phyloP scores from a whole-genome alignment of 2,329 filamentous ascomycete species.

The Clathrospora elynae region DNA sequence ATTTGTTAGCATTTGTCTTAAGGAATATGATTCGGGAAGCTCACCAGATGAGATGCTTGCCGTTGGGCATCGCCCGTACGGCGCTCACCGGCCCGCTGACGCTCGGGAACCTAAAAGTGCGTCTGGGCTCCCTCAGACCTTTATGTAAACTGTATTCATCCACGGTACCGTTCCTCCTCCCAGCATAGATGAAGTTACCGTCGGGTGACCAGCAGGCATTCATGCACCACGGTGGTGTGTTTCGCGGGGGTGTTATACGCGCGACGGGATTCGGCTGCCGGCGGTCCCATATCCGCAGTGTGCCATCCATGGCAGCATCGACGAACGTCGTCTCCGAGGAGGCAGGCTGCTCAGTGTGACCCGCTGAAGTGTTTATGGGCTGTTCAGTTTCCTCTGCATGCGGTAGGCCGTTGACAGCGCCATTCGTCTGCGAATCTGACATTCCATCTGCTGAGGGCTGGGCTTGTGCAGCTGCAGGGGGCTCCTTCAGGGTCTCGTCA shows the following conservation, averaged over 20 bases:
- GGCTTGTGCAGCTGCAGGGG: slow-evolving; percentile 18
- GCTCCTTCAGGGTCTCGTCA: slow-evolving; percentile 28
- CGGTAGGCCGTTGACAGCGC: slow-evolving; percentile 55
- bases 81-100: slow-evolving; percentile 90
- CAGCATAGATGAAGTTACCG: slow-evolving; percentile 93
- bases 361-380: slow-evolving; percentile 24
- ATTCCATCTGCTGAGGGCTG: slow-evolving; percentile 28
- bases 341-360: slow-evolving; percentile 49
- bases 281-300: slow-evolving; percentile 90
- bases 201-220: slow-evolving; percentile 95
- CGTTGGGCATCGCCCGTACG: slow-evolving; percentile 88
- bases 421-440: slow-evolving; percentile 22
- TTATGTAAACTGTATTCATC: slow-evolving; percentile 93
- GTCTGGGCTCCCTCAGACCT: slow-evolving; percentile 72
- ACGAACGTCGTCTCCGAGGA: slow-evolving; percentile 81
- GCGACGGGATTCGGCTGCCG: slow-evolving; percentile 78
- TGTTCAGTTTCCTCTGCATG: slow-evolving; percentile 55
- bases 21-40: slow-evolving; percentile 25
- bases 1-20: slow-evolving; percentile 14
- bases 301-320: slow-evolving; percentile 84
- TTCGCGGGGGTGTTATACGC: slow-evolving; percentile 72
- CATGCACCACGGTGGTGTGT: slow-evolving; percentile 95
- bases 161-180: slow-evolving; percentile 86
- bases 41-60: slow-evolving; percentile 85
- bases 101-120: slow-evolving; percentile 83